Evolutionary conservation across 106 monocot genomes (phyloP).

Genomic region (Acorus gramineus): DNA sequence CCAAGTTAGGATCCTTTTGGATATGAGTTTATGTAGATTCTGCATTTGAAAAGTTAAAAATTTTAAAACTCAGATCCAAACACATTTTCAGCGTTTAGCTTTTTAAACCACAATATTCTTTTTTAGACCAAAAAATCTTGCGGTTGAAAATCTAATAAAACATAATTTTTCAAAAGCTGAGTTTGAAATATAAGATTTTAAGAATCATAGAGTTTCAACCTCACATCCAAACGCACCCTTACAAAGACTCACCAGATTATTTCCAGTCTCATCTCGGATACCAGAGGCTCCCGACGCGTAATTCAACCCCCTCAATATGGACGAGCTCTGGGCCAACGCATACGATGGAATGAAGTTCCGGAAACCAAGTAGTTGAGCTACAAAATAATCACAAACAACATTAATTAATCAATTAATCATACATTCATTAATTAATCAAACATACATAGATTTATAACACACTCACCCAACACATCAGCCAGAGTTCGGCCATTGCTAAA

Average conservation of each 20-base stretch:
- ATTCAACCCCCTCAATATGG: slow-evolving; percentile 43
- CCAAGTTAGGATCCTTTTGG: no score
- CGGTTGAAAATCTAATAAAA: no score
- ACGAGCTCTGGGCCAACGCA: slow-evolving; percentile 13
- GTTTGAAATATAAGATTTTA: no score
- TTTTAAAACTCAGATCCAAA: no score
- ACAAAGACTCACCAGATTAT: slow-evolving; percentile 47
- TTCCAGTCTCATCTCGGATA: slow-evolving; percentile 60
- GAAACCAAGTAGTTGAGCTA: slow-evolving; percentile 65
- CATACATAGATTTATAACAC: not conserved
- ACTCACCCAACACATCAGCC: slow-evolving; percentile 50
- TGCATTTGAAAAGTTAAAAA: no score
- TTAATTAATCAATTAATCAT: not conserved
- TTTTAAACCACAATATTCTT: no score
- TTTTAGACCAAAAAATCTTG: no score
- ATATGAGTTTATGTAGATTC: no score
- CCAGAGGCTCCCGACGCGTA: slow-evolving; percentile 78
- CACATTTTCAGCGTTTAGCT: no score
- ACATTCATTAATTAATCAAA: not conserved
- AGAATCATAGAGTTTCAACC: no score
- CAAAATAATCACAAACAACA: not conserved
- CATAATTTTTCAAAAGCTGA: no score
- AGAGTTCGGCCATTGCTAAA: slow-evolving; percentile 75
- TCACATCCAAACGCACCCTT: no score
- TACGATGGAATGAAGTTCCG: slow-evolving; percentile 46